Evolutionary conservation across 2,329 filamentous ascomycete species (phyloP).

Genomic region (Meredithiella fracta): DNA sequence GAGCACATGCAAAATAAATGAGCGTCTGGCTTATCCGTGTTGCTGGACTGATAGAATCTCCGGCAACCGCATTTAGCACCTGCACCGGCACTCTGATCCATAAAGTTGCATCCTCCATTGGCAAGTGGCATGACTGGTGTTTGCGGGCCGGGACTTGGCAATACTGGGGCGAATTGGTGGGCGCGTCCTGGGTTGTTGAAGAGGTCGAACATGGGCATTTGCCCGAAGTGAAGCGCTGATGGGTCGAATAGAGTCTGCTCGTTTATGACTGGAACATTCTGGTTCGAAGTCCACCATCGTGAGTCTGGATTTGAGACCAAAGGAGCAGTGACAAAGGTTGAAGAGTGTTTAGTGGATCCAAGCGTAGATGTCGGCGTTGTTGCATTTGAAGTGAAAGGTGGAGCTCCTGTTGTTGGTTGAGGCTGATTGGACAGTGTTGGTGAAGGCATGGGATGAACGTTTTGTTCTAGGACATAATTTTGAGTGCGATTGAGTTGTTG

Average conservation of each 20-base stretch:
- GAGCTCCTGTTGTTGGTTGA: neutral
- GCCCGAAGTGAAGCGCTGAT: neutral
- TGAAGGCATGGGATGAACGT: neutral
- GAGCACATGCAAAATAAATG: conserved; percentile 43
- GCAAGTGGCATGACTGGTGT: conserved; percentile 23
- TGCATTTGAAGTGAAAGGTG: neutral
- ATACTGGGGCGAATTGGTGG: neutral
- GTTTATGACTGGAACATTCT: conserved; percentile 5
- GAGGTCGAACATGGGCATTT: conserved; percentile 6
- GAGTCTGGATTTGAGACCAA: neutral
- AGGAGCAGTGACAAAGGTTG: conserved; percentile 10
- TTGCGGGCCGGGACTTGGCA: neutral
- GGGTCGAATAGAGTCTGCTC: conserved; percentile 1
- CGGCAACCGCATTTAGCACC: conserved; percentile 36
- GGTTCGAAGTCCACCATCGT: conserved; percentile 10
- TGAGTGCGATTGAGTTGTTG: conserved; percentile 1
- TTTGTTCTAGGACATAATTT: neutral
- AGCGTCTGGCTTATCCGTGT: conserved; percentile 28
- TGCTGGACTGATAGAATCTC: conserved; percentile 32
- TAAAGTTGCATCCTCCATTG: conserved; percentile 39
- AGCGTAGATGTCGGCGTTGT: neutral
- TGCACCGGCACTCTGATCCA: conserved; percentile 25
- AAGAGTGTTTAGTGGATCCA: neutral
- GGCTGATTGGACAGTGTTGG: conserved; percentile 1
- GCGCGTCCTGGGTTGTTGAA: conserved; percentile 5